Conservation (phyloP, 2,329 filamentous ascomycete genomes). For the Colletotrichum phormii region DNA sequence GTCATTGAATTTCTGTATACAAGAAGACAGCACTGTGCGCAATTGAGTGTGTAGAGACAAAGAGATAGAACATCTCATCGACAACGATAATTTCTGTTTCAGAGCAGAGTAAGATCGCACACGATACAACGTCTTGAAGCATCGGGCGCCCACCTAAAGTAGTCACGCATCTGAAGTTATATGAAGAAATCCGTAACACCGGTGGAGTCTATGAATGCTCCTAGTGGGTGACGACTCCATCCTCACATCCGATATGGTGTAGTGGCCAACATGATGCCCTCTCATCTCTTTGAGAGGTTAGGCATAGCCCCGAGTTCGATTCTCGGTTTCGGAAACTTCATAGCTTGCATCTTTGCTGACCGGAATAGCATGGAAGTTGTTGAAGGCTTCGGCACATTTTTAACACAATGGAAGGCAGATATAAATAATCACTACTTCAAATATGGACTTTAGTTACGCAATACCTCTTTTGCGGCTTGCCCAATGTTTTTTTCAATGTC, state of each 20-base stretch:
- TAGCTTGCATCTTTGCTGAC: accelerated
- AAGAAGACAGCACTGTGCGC: neutral
- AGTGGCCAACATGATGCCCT: constrained; percentile 11
- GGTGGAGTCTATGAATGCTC: neutral
- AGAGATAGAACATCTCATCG: neutral
- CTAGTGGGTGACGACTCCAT: neutral
- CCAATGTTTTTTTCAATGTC: too few relatives aligned
- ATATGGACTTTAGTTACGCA: too few relatives aligned
- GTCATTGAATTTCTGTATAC: neutral
- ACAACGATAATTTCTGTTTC: too few relatives aligned
- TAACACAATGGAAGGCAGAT: too few relatives aligned
- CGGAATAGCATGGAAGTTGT: too few relatives aligned
- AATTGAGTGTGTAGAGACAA: neutral
- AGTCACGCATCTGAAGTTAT: neutral
- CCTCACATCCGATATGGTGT: constrained; percentile 17
- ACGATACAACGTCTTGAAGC: neutral
- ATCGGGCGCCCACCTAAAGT: neutral
- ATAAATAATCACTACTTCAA: too few relatives aligned
- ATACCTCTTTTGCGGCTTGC: too few relatives aligned
- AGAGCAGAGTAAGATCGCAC: neutral
- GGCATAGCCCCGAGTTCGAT: too few relatives aligned
- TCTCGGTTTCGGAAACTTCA: too few relatives aligned
- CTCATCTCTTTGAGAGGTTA: too few relatives aligned
- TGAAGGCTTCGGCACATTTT: too few relatives aligned
- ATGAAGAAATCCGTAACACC: neutral